Conservation (phyloP, 352 stramenopile genomes). For the Globisporangium apiculatum region DNA sequence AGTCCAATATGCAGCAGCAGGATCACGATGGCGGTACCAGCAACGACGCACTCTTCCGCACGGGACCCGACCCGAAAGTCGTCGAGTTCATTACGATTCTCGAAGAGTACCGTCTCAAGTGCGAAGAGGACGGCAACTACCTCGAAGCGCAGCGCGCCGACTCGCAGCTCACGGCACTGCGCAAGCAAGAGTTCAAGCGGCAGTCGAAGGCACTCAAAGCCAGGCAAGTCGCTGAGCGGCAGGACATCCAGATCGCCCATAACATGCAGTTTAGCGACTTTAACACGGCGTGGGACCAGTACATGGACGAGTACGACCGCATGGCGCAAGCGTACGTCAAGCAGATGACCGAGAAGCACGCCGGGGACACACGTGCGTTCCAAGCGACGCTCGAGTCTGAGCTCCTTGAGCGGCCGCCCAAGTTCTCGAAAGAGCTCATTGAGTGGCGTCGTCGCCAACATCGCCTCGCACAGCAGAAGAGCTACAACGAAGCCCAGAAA, state of each 20-base stretch:
- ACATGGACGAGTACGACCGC: conserved; percentile 93
- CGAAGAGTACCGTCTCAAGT: conserved; percentile 92
- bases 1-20: conserved; percentile 26
- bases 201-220: conserved; percentile 89
- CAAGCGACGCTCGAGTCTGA: conserved; percentile 87
- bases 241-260: conserved; percentile 93
- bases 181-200: conserved; percentile 89
- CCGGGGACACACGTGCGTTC: conserved; percentile 75
- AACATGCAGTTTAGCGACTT: conserved; percentile 95
- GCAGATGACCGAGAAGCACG: conserved; percentile 92
- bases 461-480: conserved; percentile 90
- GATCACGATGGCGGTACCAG: conserved; percentile 17
- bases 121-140: conserved; percentile 93
- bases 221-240: conserved; percentile 86
- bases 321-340: conserved; percentile 93
- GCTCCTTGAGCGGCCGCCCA: conserved; percentile 80
- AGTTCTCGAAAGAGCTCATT: conserved; percentile 93
- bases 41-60: conserved; percentile 29
- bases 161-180: conserved; percentile 80
- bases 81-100: conserved; percentile 92
- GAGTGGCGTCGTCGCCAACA: conserved; percentile 93
- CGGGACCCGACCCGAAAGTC: conserved; percentile 86
- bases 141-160: conserved; percentile 88
- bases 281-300: conserved; percentile 92
- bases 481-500: conserved; percentile 92